Base-by-base conservation (phyloP, 2,329 filamentous ascomycete genomes). In the Albophoma yamanashiensis region DNA sequence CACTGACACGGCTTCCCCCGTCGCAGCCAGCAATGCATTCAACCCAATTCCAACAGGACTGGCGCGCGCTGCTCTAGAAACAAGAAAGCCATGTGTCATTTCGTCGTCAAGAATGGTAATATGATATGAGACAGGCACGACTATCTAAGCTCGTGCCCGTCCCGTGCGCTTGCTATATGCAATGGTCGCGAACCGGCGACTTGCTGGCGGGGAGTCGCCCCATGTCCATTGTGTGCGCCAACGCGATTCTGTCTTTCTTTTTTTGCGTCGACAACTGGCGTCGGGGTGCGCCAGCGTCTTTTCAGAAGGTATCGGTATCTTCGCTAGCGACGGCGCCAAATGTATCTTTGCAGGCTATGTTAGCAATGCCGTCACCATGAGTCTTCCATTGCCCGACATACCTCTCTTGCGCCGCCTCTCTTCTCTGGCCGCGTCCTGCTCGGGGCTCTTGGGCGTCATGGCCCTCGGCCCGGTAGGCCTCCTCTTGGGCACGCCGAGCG, bases 391-490 rank as follows among this genome's bases (percentile, higher is more conserved):
- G 40, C 14, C n/a, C 15, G 38, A 66, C 78, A 68, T 74, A 86
- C 83, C 79, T 79, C 83, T 78, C 75, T 85, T 86, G 50, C 79
- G 75, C 65, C 81, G 74, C 64, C 79, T 75, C 62, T 81, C 80
- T 34, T 77, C 77, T 59, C 72, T 72, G 11, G 74, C 74, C 25
- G 73, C 74, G 60, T 79, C 79, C 50, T 80, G 77, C 55, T 79
- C 74, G 0, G 75, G 75, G 60, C 76, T 80, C 70, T 77, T 83
- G 0, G 83, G 82, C 6, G 82, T 85, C 83, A 86, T 86, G 22
- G 82, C 82, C 63, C 83, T 73, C 17, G 83, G 83, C 27, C 83
- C 83, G 58, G 81, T 85, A 31, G 83, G 83, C 60, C 82, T 72
- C 56, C 83, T 75, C 11, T 76, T 70, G n/a, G 80, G 80, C 4